These are phyloP conservation scores for Mimosa bimucronata DNA, from an alignment of 306 rosid species.

Conservation along the genomic window DNA sequence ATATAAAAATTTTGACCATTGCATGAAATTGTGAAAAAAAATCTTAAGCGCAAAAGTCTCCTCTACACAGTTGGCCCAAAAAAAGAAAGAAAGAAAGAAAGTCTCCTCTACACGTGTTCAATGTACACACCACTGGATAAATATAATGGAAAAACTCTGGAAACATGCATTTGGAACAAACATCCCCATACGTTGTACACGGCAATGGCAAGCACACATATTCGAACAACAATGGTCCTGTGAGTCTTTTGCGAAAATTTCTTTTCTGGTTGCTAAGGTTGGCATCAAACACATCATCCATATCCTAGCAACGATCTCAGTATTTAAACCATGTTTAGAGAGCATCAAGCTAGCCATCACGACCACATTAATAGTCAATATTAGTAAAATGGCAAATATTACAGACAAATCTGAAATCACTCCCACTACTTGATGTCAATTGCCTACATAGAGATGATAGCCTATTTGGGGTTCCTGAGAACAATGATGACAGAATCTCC, in stretches of 20 bases:
- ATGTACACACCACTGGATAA: background rate
- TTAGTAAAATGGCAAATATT: background rate
- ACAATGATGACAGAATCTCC: slow-evolving; percentile 92
- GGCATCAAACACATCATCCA: background rate
- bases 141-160: background rate
- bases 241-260: background rate
- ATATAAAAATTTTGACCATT: background rate
- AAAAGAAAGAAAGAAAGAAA: too few species aligned
- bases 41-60: too few species aligned
- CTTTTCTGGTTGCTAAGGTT: too few species aligned
- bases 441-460: background rate
- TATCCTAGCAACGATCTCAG: slow-evolving; percentile 28
- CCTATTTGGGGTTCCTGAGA: slow-evolving; percentile 89
- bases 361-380: slow-evolving; percentile 8
- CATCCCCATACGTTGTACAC: background rate
- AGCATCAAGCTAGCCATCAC: slow-evolving; percentile 4
- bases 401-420: slow-evolving; percentile 8
- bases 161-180: background rate
- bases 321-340: background rate
- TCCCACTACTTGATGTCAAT: background rate
- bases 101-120: background rate
- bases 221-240: background rate
- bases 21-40: background rate
- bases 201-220: background rate
- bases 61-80: too few species aligned